phyloP scores from a whole-genome alignment of 352 stramenopile species.

The Globisporangium canariense region DNA sequence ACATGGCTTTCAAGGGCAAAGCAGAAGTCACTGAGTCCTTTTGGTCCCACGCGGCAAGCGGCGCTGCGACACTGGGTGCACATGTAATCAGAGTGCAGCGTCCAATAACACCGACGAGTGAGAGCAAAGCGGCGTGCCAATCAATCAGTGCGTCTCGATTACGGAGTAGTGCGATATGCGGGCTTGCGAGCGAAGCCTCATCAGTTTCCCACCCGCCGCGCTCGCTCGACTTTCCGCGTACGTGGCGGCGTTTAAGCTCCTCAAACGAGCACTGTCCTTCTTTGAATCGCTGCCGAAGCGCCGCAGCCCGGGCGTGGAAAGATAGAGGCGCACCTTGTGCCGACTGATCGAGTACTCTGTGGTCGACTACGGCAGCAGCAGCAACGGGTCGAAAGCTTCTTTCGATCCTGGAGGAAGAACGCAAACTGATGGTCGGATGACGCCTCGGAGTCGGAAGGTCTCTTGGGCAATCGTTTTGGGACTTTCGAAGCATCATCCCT shows the following conservation, averaged over 20 bases:
- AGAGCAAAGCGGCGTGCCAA: too few relatives aligned
- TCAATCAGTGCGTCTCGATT: too few relatives aligned
- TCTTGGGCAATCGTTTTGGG: neutral
- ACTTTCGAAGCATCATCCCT: neutral
- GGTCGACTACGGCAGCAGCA: too few relatives aligned
- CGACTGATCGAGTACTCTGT: neutral
- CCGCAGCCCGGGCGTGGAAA: neutral
- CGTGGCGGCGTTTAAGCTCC: neutral
- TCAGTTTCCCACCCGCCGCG: too few relatives aligned
- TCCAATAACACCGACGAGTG: too few relatives aligned
- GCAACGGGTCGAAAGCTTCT: too few relatives aligned
- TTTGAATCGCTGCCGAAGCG: neutral
- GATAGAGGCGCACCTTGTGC: neutral
- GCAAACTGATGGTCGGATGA: neutral
- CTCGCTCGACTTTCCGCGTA: neutral
- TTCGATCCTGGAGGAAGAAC: too few relatives aligned
- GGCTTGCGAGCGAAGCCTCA: too few relatives aligned
- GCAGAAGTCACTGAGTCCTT: neutral
- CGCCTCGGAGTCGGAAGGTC: neutral
- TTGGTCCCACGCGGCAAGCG: too few relatives aligned
- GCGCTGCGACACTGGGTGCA: too few relatives aligned
- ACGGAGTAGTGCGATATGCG: too few relatives aligned
- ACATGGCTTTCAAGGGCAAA: neutral
- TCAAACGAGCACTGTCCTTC: neutral
- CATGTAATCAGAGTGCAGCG: too few relatives aligned